Evolutionary conservation across 2,329 filamentous ascomycete genomes (phyloP), one percentile per base, ranked within the genome.

Genomic region (Escovopsis weberi): DNA sequence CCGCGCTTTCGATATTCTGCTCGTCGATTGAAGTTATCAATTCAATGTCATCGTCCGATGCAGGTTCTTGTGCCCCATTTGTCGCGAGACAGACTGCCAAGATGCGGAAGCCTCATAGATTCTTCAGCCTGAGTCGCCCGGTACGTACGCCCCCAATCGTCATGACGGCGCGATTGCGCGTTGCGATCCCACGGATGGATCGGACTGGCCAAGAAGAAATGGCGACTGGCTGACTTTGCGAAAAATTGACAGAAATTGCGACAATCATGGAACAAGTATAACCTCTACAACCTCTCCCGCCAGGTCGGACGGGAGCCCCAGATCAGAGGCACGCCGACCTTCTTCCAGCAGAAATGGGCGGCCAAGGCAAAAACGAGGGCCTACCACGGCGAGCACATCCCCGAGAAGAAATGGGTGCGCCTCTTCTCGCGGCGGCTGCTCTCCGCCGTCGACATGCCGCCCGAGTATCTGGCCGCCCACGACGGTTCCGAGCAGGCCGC

Each of bases 261-360:
- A 55, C 85, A 91, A 70, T 86, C 87, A 69, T 95, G 89, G 91
- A 94, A 86, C 71, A 94, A 94, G 68, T 87, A 86, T 72, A 94
- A 94, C 59, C 73, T 98, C 49, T 98, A 85, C 76, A 95, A 95
- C 66, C 67, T 98, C 50, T 66, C 69, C 40, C 59, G 60, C 35
- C 51, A 53, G 18, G 53, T 52, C 28, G 61, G 59, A 12, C 51
- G 51, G 39, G 60, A 56, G 52, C 47, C 55, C 6, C 49, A 51
- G 23, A 53, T 57, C 30, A 56, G 50, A 18, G 55, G 58, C 12
- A 52, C 52, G 40, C 63, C 66, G 48, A 95, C 88, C 37, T 93
- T 91, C 67, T 98, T 94, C 74, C 89, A 96, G 71, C 89, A 96
- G 66, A 98, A 98, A 81, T 98, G 89, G 89, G 64, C 66, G 2